Percentiles rank a stretch among this genome's conserved stretches.
Conservation (phyloP, 2,329 filamentous ascomycete genomes). For the Penicillium sp. region DNA sequence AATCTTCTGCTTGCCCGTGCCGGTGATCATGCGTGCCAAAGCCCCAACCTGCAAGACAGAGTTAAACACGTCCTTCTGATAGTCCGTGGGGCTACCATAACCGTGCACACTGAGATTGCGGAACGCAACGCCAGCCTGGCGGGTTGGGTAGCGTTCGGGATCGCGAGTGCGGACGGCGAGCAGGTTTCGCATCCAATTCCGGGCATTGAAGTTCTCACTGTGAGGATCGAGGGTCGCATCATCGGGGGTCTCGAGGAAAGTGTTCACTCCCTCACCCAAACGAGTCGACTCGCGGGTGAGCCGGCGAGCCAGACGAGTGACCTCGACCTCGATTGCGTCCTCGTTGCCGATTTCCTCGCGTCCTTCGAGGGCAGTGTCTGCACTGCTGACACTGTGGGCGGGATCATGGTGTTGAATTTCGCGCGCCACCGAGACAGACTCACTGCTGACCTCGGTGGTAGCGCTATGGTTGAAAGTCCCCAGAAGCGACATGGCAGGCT, state of each 20-base stretch:
- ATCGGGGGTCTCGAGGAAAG: constrained; percentile 36
- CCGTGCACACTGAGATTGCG: constrained; percentile 69
- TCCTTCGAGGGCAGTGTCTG: constrained; percentile 30
- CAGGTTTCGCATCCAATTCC: constrained; percentile 51
- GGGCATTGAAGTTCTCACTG: constrained; percentile 47
- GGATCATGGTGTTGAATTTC: constrained; percentile 24
- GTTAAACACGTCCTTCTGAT: constrained; percentile 55
- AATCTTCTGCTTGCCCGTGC: constrained; percentile 50
- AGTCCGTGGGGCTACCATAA: constrained; percentile 68
- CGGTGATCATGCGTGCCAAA: constrained; percentile 35
- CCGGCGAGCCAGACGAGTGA: constrained; percentile 37
- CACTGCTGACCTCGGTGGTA: constrained; percentile 12
- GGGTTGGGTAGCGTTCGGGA: constrained; percentile 54
- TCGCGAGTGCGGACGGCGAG: constrained; percentile 50
- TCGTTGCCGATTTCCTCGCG: constrained; percentile 26
- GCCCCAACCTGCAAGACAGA: constrained; percentile 37
- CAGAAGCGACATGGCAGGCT: constrained; percentile 36
- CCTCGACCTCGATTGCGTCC: constrained; percentile 28
- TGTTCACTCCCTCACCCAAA: constrained; percentile 33
- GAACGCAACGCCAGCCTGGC: constrained; percentile 66
- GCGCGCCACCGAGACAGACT: constrained; percentile 10
- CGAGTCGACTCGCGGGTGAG: constrained; percentile 40
- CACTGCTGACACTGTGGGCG: constrained; percentile 29
- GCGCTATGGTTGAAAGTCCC: constrained; percentile 37
- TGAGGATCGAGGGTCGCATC: constrained; percentile 47